These are phyloP conservation scores for Penicillium vulpinum DNA, from an alignment of 2,329 filamentous ascomycete genomes.

Conservation along the genomic window DNA sequence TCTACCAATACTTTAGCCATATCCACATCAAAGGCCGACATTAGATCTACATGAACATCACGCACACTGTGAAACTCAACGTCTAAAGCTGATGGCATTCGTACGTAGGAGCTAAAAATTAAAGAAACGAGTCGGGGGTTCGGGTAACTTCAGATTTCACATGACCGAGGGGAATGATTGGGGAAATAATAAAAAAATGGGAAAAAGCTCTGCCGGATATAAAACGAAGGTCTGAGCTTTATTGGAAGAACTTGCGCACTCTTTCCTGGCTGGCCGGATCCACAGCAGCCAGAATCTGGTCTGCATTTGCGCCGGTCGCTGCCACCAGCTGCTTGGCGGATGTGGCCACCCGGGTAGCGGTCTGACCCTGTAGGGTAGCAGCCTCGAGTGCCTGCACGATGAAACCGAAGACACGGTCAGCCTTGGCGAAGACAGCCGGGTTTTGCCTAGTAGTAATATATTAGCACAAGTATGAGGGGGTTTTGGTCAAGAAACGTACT, in stretches of 20 bases:
- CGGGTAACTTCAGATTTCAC: conserved; percentile 28
- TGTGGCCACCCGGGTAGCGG: conserved; percentile 71
- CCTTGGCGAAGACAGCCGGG: conserved; percentile 73
- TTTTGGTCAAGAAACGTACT: conserved; percentile 63
- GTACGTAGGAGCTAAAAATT: conserved; percentile 12
- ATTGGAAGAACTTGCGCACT: conserved; percentile 77
- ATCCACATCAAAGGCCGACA: background rate
- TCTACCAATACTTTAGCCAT: background rate
- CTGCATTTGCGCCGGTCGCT: conserved; percentile 71
- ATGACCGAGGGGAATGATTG: conserved; percentile 25
- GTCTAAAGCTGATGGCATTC: conserved; percentile 12
- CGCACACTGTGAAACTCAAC: background rate
- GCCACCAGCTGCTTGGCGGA: conserved; percentile 77
- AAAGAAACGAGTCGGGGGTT: conserved; percentile 21
- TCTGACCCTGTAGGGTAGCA: conserved; percentile 83
- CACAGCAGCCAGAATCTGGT: conserved; percentile 72
- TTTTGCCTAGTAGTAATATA: conserved; percentile 65
- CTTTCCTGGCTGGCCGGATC: conserved; percentile 76
- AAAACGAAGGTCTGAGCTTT: conserved; percentile 29
- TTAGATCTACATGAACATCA: background rate
- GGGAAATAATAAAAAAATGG: conserved; percentile 15
- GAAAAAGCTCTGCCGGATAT: conserved; percentile 19
- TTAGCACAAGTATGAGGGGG: conserved; percentile 11
- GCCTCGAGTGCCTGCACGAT: conserved; percentile 88
- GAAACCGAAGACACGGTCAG: conserved; percentile 77